Conservation (phyloP, 805 yeast genomes). For the Monosporozyma solicola region DNA sequence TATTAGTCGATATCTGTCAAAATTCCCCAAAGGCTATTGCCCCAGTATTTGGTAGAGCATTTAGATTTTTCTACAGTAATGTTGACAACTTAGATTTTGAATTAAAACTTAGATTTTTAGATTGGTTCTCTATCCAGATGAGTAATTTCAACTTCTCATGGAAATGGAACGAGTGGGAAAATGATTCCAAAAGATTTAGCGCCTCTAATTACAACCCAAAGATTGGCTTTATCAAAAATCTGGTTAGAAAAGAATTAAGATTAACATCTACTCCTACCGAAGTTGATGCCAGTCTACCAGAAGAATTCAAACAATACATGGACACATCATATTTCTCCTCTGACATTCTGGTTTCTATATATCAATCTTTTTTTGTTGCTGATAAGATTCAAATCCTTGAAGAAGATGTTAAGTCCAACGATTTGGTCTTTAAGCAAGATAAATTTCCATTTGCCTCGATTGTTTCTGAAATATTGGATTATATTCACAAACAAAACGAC, state of each 20-base stretch:
- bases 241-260: conserved; percentile 76
- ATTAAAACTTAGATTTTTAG: conserved; percentile 59
- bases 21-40: conserved; percentile 79
- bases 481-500: conserved; percentile 28
- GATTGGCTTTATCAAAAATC: conserved; percentile 61
- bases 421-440: conserved; percentile 33
- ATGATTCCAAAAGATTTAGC: conserved; percentile 41
- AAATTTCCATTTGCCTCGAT: conserved; percentile 30
- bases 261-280: conserved; percentile 60
- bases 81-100: conserved; percentile 66
- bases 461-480: conserved; percentile 33
- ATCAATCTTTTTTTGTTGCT: conserved; percentile 23
- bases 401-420: conserved; percentile 28
- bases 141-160: conserved; percentile 92
- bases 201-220: conserved; percentile 57
- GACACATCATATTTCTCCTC: conserved; percentile 34
- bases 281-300: conserved; percentile 63
- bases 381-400: conserved; percentile 17
- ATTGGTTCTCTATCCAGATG: conserved; percentile 90
- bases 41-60: conserved; percentile 88
- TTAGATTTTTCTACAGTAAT: conserved; percentile 69
- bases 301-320: conserved; percentile 42
- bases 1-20: conserved; percentile 79
- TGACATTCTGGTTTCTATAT: conserved; percentile 33
- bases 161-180: conserved; percentile 96